Percentiles rank a stretch among this genome's conserved stretches.
Evolutionary conservation across 352 stramenopile species (phyloP).

Genomic region (Globisporangium solare): DNA sequence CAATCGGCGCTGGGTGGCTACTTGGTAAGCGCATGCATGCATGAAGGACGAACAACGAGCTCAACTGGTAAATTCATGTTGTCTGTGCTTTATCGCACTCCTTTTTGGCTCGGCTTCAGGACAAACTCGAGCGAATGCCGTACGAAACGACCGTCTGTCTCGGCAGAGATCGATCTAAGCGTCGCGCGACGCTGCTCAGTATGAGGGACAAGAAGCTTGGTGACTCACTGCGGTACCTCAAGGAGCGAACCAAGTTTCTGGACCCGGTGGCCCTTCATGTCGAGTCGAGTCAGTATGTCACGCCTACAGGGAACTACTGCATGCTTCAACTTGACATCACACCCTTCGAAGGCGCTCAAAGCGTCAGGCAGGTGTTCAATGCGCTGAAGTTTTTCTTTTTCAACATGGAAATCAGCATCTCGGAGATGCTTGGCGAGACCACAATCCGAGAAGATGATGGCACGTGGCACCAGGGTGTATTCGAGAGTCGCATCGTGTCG

Average conservation of each 20-base stretch:
- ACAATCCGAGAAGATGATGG: conserved; percentile 54
- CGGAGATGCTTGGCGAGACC: conserved; percentile 44
- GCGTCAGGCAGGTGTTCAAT: conserved; percentile 43
- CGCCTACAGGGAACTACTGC: conserved; percentile 31
- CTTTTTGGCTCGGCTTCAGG: too few relatives aligned
- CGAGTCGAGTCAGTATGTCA: conserved; percentile 27
- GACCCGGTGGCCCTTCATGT: not conserved
- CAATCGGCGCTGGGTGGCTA: conserved; percentile 4
- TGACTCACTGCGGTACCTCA: conserved; percentile 24
- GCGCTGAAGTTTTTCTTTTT: conserved; percentile 46
- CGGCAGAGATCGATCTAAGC: conserved; percentile 13
- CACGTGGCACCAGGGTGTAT: conserved; percentile 6
- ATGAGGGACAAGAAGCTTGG: conserved; percentile 31
- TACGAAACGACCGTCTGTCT: conserved; percentile 17
- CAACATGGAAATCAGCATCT: too few relatives aligned
- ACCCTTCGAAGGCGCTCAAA: conserved; percentile 27
- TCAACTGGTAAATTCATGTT: too few relatives aligned
- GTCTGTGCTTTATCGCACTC: too few relatives aligned
- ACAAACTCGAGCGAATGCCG: not conserved
- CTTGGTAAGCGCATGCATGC: not conserved
- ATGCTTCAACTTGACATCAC: conserved; percentile 48
- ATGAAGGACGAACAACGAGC: too few relatives aligned
- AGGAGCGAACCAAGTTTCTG: conserved; percentile 29
- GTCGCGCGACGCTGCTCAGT: conserved; percentile 22
- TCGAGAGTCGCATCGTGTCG: conserved; percentile 2